Evolutionary conservation across 2,329 filamentous ascomycete species (phyloP).

Genomic region (Penicillium sp.): DNA sequence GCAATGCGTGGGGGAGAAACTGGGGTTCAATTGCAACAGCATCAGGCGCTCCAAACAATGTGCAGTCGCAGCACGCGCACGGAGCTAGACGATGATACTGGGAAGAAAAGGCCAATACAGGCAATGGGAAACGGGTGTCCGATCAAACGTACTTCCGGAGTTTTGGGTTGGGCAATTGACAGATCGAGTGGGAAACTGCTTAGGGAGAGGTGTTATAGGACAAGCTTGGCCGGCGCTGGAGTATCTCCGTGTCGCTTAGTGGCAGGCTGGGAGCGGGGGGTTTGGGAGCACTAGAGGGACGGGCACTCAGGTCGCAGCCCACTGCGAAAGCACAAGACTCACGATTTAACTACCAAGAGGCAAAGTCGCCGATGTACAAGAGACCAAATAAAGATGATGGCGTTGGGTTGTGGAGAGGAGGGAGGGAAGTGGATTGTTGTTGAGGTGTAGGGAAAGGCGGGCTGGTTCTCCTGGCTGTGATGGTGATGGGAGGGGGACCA

Average conservation of each 20-base stretch:
- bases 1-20: neutral
- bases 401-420: slow-evolving; percentile 9
- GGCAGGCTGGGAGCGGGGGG: slow-evolving; percentile 38
- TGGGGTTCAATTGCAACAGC: slow-evolving; percentile 15
- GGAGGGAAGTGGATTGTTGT: slow-evolving; percentile 19
- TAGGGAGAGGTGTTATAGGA: slow-evolving; percentile 15
- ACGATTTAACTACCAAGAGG: neutral
- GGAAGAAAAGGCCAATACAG: slow-evolving; percentile 8
- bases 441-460: slow-evolving; percentile 26
- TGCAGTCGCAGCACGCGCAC: slow-evolving; percentile 25
- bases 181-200: slow-evolving; percentile 3
- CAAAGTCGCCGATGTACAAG: neutral
- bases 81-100: slow-evolving; percentile 17
- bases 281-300: slow-evolving; percentile 26
- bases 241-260: slow-evolving; percentile 44
- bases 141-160: slow-evolving; percentile 18
- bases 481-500: slow-evolving; percentile 22
- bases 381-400: slow-evolving; percentile 9
- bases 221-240: slow-evolving; percentile 25
- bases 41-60: slow-evolving; percentile 10
- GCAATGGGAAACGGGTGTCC: neutral
- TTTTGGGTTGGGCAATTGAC: slow-evolving; percentile 20
- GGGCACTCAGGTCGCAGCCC: slow-evolving; percentile 10
- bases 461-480: slow-evolving; percentile 28
- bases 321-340: slow-evolving; percentile 6